These are phyloP conservation scores for Lasiosphaeria ovina DNA, from an alignment of 495 filamentous ascomycete genomes.

Conservation along the genomic window DNA sequence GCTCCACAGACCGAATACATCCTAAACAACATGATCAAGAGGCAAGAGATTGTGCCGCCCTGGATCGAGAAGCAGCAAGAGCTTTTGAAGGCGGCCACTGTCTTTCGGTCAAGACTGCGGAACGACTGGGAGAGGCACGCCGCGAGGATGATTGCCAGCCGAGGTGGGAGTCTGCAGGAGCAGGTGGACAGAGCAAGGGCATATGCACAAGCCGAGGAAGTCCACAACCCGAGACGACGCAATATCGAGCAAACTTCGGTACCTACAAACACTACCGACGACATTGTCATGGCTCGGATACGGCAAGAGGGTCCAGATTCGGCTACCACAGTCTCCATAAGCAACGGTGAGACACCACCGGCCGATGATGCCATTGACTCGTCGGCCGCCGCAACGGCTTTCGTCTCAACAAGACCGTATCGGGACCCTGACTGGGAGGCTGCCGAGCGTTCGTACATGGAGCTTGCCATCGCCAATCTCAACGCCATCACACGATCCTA, in stretches of 20 bases:
- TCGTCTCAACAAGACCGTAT: constrained; percentile 49
- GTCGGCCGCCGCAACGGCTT: not conserved
- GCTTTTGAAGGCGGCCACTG: constrained; percentile 61
- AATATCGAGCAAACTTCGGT: constrained; percentile 48
- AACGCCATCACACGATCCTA: constrained; percentile 83
- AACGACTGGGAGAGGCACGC: constrained; percentile 88
- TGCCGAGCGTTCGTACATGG: constrained; percentile 73
- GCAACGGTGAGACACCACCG: not conserved
- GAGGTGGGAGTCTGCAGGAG: constrained; percentile 72
- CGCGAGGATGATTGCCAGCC: constrained; percentile 72
- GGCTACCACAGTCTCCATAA: not conserved
- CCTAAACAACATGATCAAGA: constrained; percentile 97
- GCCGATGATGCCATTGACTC: too few relatives aligned
- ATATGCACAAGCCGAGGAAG: constrained; percentile 72
- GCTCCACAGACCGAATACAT: constrained; percentile 77
- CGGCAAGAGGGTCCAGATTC: constrained; percentile 30
- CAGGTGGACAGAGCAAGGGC: constrained; percentile 70
- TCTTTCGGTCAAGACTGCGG: constrained; percentile 72
- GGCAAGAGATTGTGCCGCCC: constrained; percentile 78
- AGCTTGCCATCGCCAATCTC: constrained; percentile 72
- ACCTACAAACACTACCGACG: constrained; percentile 46
- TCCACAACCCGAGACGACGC: constrained; percentile 48
- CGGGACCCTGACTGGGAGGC: constrained; percentile 65
- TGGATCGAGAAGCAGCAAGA: constrained; percentile 99
- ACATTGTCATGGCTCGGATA: constrained; percentile 48